These are phyloP conservation scores for Solanum dulcamara DNA, from an alignment of 257 asterid genomes.

Conservation along the genomic window DNA sequence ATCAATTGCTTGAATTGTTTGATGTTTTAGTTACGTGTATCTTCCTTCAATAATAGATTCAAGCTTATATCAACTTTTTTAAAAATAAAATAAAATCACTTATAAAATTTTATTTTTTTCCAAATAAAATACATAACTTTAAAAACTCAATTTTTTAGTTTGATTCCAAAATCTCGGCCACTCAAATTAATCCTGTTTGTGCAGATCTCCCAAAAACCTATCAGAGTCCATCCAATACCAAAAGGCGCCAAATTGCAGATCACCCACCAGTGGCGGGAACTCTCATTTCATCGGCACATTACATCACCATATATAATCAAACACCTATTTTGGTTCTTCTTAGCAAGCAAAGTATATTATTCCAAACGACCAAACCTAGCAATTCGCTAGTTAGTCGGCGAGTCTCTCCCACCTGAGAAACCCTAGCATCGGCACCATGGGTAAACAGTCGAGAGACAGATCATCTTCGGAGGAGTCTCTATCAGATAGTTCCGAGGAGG, in stretches of 20 bases:
- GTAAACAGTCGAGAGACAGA: conserved; percentile 23
- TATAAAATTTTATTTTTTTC: no score
- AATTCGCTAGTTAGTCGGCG: not conserved
- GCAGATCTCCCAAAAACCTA: not conserved
- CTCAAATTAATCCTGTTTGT: not conserved
- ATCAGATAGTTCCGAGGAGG: conserved; percentile 21
- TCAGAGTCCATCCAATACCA: not conserved
- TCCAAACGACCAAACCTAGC: not conserved
- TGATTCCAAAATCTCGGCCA: no score
- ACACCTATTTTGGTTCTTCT: not conserved
- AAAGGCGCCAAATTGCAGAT: not conserved
- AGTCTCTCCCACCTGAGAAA: not conserved
- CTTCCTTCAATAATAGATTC: no score
- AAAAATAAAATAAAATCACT: no score
- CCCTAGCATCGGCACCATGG: conserved; percentile 28
- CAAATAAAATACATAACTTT: no score
- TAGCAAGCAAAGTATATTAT: not conserved
- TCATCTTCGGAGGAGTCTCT: conserved; percentile 44
- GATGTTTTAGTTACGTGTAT: no score
- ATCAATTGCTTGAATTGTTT: no score
- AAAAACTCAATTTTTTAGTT: no score
- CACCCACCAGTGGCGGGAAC: not conserved
- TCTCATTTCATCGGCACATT: not conserved
- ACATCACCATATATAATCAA: no score
- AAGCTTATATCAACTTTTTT: no score